Conservation (phyloP, 139 green algal genomes). For the Dunaliella primolecta region DNA sequence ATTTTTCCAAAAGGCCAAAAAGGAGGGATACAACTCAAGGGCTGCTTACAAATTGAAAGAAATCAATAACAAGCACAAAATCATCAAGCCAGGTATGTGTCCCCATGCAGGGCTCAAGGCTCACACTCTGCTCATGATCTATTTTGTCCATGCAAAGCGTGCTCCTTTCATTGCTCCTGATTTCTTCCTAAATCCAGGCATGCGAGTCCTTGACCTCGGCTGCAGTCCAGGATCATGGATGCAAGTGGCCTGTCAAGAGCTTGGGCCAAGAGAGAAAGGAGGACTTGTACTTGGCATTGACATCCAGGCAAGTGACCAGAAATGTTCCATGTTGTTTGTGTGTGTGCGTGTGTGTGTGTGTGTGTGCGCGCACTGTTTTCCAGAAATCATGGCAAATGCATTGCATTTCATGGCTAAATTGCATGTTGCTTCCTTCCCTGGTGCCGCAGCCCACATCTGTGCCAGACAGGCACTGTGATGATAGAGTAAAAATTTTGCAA, state of each 20-base stretch:
- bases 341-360: no score
- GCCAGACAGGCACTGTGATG: constrained; percentile 61
- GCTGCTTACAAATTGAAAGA: constrained; percentile 82
- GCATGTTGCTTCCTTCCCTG: no score
- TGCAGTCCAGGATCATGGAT: constrained; percentile 79
- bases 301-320: constrained; percentile 65
- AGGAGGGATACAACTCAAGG: constrained; percentile 70
- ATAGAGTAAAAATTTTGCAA: constrained; percentile 61
- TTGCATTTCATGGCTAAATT: no score
- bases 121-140: not conserved
- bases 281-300: constrained; percentile 74
- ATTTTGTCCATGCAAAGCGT: not conserved
- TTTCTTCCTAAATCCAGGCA: constrained; percentile 16
- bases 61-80: constrained; percentile 75
- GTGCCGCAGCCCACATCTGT: not conserved
- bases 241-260: constrained; percentile 76
- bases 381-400: no score
- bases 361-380: no score
- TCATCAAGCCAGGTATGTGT: constrained; percentile 59
- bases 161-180: not conserved
- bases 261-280: constrained; percentile 56
- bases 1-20: constrained; percentile 69
- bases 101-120: not conserved
- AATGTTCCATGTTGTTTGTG: no score
- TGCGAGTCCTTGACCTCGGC: constrained; percentile 60